Evolutionary conservation across 2,329 filamentous ascomycete species (phyloP).

Genomic region (Paramyrothecium roridum): DNA sequence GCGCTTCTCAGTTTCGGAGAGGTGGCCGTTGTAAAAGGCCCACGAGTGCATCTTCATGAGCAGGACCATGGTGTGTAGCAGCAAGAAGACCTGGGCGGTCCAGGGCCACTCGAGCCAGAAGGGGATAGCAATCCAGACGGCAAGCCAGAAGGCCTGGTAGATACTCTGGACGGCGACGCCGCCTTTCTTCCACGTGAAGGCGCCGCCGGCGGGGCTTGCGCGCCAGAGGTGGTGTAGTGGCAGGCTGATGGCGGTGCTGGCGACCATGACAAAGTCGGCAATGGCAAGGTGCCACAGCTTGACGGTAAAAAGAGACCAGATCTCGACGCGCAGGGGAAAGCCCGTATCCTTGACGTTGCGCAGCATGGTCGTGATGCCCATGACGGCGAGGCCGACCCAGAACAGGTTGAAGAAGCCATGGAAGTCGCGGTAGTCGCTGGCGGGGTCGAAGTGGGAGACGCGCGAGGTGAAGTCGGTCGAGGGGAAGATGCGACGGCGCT

Average conservation of each 20-base stretch:
- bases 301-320: constrained; percentile 83
- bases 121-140: constrained; percentile 79
- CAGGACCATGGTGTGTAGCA: constrained; percentile 83
- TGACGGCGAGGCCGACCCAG: constrained; percentile 95
- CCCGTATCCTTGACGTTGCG: constrained; percentile 94
- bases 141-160: constrained; percentile 76
- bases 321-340: constrained; percentile 76
- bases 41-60: constrained; percentile 99
- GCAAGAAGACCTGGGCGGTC: constrained; percentile 95
- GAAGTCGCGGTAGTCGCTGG: constrained; percentile 90
- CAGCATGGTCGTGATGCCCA: constrained; percentile 92
- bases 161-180: constrained; percentile 83
- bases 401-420: constrained; percentile 97
- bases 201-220: constrained; percentile 41
- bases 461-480: constrained; percentile 88
- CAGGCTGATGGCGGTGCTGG: constrained; percentile 66
- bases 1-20: constrained; percentile 81
- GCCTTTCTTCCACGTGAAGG: constrained; percentile 68
- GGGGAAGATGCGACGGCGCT: constrained; percentile 82
- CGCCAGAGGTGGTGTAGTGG: constrained; percentile 71
- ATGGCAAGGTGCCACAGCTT: constrained; percentile 86
- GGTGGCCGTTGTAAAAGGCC: constrained; percentile 95
- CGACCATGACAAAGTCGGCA: constrained; percentile 83
- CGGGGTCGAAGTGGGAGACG: constrained; percentile 92
- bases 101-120: constrained; percentile 89